Evolutionary conservation across 176 grass and related monocot genomes (phyloP).

Genomic region (bread wheat (Triticum aestivum)): IWGSC_CS_RefSeq_v2.1 NC_057810.1:652088619-652089118

Average conservation of each 20-base stretch:
- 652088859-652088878: conserved; percentile 76
- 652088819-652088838: conserved; percentile 76
- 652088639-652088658: conserved; percentile 82
- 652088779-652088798: conserved; percentile 78
- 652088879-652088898: conserved; percentile 44
- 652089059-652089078: conserved; percentile 68
- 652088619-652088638: conserved; percentile 74
- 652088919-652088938: conserved; percentile 56
- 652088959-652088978: conserved; percentile 78
- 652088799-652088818: conserved; percentile 85
- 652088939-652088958: conserved; percentile 77
- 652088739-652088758: conserved; percentile 61
- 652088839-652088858: conserved; percentile 70
- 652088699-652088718: conserved; percentile 39
- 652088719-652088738: conserved; percentile 57
- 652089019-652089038: conserved; percentile 71
- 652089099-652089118: conserved; percentile 59
- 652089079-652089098: conserved; percentile 47
- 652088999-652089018: conserved; percentile 92
- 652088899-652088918: conserved; percentile 68
- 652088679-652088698: conserved; percentile 57
- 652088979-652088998: conserved; percentile 48
- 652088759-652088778: conserved; percentile 84
- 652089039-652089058: conserved; percentile 73
- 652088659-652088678: conserved; percentile 88